Percentiles rank a stretch among this genome's conserved stretches.
These are phyloP conservation scores for Silene latifolia DNA, from an alignment of 148 eudicot genomes.

Conservation along the genomic window DNA sequence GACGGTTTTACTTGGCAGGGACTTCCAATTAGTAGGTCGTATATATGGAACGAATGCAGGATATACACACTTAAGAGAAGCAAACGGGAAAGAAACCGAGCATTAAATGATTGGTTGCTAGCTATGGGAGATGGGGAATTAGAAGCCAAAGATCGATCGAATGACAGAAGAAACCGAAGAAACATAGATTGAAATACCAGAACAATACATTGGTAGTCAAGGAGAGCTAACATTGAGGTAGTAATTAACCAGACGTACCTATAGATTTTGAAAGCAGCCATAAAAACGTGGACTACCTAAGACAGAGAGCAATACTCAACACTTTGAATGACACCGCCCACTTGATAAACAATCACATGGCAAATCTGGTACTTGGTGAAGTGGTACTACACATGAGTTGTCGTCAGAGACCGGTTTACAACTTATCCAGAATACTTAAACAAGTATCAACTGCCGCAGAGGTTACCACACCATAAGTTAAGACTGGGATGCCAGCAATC, in stretches of 20 bases:
- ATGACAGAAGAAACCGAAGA: not conserved
- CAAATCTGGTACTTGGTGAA: not conserved
- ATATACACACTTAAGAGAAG: too few species aligned
- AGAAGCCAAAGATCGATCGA: not conserved
- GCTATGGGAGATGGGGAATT: slow-evolving; percentile 6
- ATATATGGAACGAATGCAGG: too few species aligned
- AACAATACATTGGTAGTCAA: not conserved
- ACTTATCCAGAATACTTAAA: slow-evolving; percentile 1
- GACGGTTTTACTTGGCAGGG: not conserved
- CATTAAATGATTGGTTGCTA: slow-evolving; percentile 14
- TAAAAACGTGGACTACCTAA: too few species aligned
- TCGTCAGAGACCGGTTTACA: not conserved
- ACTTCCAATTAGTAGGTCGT: not conserved
- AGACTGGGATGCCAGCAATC: not conserved
- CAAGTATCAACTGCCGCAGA: not conserved
- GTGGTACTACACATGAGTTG: not conserved
- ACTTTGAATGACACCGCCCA: too few species aligned
- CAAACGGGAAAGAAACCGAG: not conserved
- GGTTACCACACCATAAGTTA: not conserved
- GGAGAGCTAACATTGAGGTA: not conserved
- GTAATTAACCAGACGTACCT: too few species aligned
- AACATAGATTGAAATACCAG: slow-evolving; percentile 9
- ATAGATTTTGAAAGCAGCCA: too few species aligned
- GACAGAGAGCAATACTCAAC: too few species aligned
- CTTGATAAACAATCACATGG: too few species aligned